Evolutionary conservation across 352 stramenopile genomes (phyloP).

Genomic region (Globisporangium megalacanthum): DNA sequence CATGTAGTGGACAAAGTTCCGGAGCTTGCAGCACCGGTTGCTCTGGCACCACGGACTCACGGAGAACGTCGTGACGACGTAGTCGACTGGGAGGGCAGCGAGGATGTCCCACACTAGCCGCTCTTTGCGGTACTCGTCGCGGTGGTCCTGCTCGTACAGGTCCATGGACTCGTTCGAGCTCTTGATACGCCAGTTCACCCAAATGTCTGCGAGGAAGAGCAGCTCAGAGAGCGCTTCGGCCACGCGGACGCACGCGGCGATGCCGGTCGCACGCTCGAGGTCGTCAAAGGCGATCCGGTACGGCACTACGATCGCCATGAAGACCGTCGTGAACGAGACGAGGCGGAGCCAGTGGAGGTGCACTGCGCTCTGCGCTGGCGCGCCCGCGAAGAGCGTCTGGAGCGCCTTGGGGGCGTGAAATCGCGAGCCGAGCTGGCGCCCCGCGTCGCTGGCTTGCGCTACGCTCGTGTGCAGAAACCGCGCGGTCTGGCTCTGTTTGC

Average conservation of each 20-base stretch:
- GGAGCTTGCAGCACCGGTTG: conserved; percentile 45
- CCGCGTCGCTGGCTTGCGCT: conserved; percentile 5
- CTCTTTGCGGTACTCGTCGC: conserved; percentile 28
- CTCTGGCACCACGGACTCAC: conserved; percentile 28
- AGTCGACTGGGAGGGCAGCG: conserved; percentile 44
- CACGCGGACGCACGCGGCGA: conserved; percentile 14
- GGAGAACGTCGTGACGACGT: conserved; percentile 43
- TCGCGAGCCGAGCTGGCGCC: neutral
- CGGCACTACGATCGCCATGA: conserved; percentile 34
- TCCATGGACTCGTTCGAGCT: conserved; percentile 39
- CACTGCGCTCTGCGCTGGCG: conserved; percentile 35
- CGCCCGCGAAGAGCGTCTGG: conserved; percentile 26
- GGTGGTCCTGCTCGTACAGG: conserved; percentile 40
- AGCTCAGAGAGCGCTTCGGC: conserved; percentile 33
- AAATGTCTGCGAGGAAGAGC: conserved; percentile 40
- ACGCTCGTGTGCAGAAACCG: conserved; percentile 7
- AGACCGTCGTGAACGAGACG: conserved; percentile 27
- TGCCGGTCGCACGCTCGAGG: conserved; percentile 12
- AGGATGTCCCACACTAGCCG: conserved; percentile 35
- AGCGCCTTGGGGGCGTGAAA: conserved; percentile 8
- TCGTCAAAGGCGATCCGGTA: conserved; percentile 44
- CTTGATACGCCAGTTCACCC: conserved; percentile 54
- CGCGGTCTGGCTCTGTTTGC: conserved; percentile 14
- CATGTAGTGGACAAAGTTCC: conserved; percentile 55
- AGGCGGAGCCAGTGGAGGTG: conserved; percentile 38